Base-by-base conservation (phyloP, 2,329 filamentous ascomycete genomes). In the Arthrinium puccinioides region DNA sequence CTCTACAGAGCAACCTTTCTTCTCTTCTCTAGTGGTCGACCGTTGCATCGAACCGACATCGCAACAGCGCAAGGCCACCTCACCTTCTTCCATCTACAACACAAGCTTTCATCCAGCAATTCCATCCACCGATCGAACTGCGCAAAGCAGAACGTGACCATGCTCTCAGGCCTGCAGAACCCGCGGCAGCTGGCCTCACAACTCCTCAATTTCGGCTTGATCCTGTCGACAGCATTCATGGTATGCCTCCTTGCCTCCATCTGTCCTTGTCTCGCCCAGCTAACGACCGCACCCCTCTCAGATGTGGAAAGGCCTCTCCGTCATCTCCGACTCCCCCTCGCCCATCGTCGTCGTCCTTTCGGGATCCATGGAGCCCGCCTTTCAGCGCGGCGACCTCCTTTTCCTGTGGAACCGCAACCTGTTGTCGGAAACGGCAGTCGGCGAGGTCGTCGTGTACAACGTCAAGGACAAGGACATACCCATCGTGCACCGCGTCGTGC, bases 401-500 rank as follows among this genome's bases (percentile, higher is more conserved):
- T 77, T 88, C 52, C 66, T 89, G 7, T 88, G 84, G 83, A 89
- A 89, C 57, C 68, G 84, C 40, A 78, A 81, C 49, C 38, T 77
- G 6, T 31, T 70, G n/a, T 59, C 64, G 37, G 73, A 77, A 45
- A 75, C 72, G 2, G 66, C 67, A 29, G 71, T 76, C 13, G 71
- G 71, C 43, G 70, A 74, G 47, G 57, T 79, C n/a, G 74, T 79
- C 8, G 74, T 79, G 9, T 79, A 79, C 64, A 94, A 94, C 56
- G 84, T 95, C 37, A 76, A 79, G 59, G 88, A 83, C 40, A 98
- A 97, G 70, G 86, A 95, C 48, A 97, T 98, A 46, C 92, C 92
- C 21, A 98, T 98, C 62, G 92, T 98, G 48, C 92, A 98, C 67
- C 73, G 92, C 35, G 76, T 97, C 9, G 84, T 97, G 38, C 77